phyloP scores from a whole-genome alignment of 140 eudicot species.

The Erigeron philadelphicus region DNA sequence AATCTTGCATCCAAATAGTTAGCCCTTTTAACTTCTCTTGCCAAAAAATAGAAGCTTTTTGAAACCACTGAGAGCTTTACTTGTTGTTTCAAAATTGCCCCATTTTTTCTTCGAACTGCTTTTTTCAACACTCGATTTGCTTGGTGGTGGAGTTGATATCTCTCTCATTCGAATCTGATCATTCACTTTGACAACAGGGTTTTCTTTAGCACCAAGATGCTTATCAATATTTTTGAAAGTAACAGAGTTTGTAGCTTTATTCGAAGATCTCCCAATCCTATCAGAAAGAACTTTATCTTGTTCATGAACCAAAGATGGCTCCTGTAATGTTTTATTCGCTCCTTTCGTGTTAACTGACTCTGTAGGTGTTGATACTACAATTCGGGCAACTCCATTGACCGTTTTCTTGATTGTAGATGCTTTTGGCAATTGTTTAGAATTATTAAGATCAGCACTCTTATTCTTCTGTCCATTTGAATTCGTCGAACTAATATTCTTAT shows the following conservation, averaged over 20 bases:
- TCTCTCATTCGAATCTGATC: conserved; percentile 33
- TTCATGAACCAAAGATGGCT: conserved; percentile 28
- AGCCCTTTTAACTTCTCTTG: conserved; percentile 32
- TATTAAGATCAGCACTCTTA: conserved; percentile 27
- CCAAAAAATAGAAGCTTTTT: conserved; percentile 73
- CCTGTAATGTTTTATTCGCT: conserved; percentile 14
- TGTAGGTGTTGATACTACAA: conserved; percentile 22
- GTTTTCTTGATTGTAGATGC: conserved; percentile 43
- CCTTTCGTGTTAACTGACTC: conserved; percentile 22
- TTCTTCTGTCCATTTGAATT: conserved; percentile 20
- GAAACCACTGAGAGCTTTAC: conserved; percentile 54
- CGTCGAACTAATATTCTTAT: conserved; percentile 27
- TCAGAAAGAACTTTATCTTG: conserved; percentile 32
- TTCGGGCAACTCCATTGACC: conserved; percentile 16
- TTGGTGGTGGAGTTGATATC: conserved; percentile 38
- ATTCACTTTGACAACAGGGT: conserved; percentile 22
- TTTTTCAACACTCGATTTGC: conserved; percentile 30
- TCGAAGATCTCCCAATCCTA: conserved; percentile 22
- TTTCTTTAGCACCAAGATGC: conserved; percentile 26
- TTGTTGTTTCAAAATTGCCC: conserved; percentile 45
- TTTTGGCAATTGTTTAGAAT: conserved; percentile 34
- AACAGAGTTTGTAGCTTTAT: conserved; percentile 27
- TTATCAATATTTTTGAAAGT: conserved; percentile 23
- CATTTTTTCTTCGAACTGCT: conserved; percentile 57
- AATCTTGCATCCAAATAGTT: no score